phyloP scores from a whole-genome alignment of 495 filamentous ascomycete species.

The Pseudoneurospora amorphoporcata region DNA sequence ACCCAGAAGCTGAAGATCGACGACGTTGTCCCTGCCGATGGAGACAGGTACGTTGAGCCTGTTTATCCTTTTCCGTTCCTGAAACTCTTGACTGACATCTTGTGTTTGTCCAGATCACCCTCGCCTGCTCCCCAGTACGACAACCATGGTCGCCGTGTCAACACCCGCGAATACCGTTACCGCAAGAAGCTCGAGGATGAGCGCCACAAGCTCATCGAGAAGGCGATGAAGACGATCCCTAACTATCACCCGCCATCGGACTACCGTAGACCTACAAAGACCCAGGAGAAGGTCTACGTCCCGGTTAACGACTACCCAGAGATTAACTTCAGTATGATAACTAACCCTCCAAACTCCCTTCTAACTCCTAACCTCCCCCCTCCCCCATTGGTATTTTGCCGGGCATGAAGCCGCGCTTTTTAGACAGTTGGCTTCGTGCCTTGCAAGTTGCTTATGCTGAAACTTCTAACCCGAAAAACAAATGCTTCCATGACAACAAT shows the following conservation, averaged over 20 bases:
- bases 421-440: slow-evolving; percentile 12
- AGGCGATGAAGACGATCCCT: slow-evolving; percentile 95
- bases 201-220: slow-evolving; percentile 93
- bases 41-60: slow-evolving; percentile 62
- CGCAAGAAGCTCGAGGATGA: slow-evolving; percentile 96
- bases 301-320: slow-evolving; percentile 99
- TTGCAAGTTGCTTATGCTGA: slow-evolving; percentile 20
- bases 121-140: slow-evolving; percentile 96
- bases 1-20: slow-evolving; percentile 97
- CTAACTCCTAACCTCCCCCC: slow-evolving; percentile 44
- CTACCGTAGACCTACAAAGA: slow-evolving; percentile 96
- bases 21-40: slow-evolving; percentile 91
- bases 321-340: slow-evolving; percentile 99
- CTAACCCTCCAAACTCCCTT: slow-evolving; percentile 89
- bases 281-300: slow-evolving; percentile 99
- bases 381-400: slow-evolving; percentile 22
- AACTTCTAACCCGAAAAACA: slow-evolving; percentile 24
- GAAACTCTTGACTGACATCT: slow-evolving; percentile 7
- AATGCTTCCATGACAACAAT: slow-evolving; percentile 19
- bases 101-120: slow-evolving; percentile 56
- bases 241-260: slow-evolving; percentile 97
- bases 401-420: slow-evolving; percentile 18
- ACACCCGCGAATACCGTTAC: slow-evolving; percentile 94
- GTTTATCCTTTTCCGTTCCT: neutral
- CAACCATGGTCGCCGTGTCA: slow-evolving; percentile 96